phyloP scores from a whole-genome alignment of 768 basidiomycete species.

The Russula dissimulans region DNA sequence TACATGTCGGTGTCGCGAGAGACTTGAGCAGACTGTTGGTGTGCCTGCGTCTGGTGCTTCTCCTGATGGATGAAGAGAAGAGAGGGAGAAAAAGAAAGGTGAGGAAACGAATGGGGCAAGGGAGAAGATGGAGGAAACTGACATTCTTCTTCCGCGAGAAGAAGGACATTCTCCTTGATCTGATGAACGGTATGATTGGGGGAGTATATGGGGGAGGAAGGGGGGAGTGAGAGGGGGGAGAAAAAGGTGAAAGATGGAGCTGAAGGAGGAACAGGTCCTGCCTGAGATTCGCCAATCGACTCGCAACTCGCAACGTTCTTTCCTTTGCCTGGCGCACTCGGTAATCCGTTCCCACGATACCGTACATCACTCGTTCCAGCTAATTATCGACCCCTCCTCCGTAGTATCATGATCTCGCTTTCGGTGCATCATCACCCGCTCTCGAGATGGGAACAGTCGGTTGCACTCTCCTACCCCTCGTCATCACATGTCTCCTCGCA shows the following conservation, averaged over 20 bases:
- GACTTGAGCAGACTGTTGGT: constrained; percentile 11
- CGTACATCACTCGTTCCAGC: constrained; percentile 44
- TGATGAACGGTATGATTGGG: constrained; percentile 61
- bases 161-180: constrained; percentile 83
- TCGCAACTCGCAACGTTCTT: background rate
- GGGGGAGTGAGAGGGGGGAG: background rate
- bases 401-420: constrained; percentile 62
- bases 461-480: constrained; percentile 41
- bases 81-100: background rate
- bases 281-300: constrained; percentile 1
- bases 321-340: background rate
- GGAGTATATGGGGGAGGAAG: background rate
- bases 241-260: background rate
- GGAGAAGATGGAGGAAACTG: constrained; percentile 21
- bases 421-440: constrained; percentile 59
- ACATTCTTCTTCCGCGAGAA: constrained; percentile 75
- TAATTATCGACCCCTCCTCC: constrained; percentile 49
- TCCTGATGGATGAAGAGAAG: constrained; percentile 14
- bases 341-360: background rate
- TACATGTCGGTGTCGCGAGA: constrained; percentile 14
- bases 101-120: constrained; percentile 1
- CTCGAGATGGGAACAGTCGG: constrained; percentile 62
- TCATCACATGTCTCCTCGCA: background rate
- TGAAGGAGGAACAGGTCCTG: background rate
- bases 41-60: constrained; percentile 16